These are phyloP conservation scores for Scytalidium sp. DNA, from an alignment of 2,329 filamentous ascomycete species.

Conservation along the genomic window DNA sequence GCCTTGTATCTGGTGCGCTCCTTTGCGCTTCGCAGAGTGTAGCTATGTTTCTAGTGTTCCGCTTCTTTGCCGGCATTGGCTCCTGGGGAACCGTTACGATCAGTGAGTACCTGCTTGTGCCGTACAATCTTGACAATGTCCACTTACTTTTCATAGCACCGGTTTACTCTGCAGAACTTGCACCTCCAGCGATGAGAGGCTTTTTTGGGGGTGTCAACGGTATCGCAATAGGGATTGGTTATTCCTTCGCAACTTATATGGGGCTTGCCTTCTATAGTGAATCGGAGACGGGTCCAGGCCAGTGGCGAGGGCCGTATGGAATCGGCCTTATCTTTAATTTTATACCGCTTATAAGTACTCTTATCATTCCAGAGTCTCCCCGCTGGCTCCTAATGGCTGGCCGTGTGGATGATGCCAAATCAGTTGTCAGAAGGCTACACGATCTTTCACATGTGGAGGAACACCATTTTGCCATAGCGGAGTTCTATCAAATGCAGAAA, in stretches of 20 bases:
- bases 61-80: constrained; percentile 11
- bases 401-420: constrained; percentile 51
- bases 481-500: constrained; percentile 20
- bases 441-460: constrained; percentile 10
- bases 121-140: no score
- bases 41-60: constrained; percentile 9
- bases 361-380: constrained; percentile 63
- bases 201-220: constrained; percentile 27
- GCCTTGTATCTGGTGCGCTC: constrained; percentile 11
- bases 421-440: constrained; percentile 35
- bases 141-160: neutral
- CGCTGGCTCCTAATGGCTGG: constrained; percentile 66
- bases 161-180: constrained; percentile 16
- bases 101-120: neutral
- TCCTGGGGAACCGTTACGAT: constrained; percentile 7
- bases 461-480: constrained; percentile 10
- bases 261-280: constrained; percentile 20
- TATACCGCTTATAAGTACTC: constrained; percentile 10
- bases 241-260: constrained; percentile 16
- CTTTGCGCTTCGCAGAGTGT: constrained; percentile 10
- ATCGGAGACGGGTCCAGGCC: constrained; percentile 13
- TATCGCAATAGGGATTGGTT: constrained; percentile 22
- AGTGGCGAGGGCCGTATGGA: constrained; percentile 22
- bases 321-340: constrained; percentile 14
- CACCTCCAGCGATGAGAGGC: constrained; percentile 20